phyloP scores from a whole-genome alignment of 441 rosid species.

The Geranium incanum region DNA sequence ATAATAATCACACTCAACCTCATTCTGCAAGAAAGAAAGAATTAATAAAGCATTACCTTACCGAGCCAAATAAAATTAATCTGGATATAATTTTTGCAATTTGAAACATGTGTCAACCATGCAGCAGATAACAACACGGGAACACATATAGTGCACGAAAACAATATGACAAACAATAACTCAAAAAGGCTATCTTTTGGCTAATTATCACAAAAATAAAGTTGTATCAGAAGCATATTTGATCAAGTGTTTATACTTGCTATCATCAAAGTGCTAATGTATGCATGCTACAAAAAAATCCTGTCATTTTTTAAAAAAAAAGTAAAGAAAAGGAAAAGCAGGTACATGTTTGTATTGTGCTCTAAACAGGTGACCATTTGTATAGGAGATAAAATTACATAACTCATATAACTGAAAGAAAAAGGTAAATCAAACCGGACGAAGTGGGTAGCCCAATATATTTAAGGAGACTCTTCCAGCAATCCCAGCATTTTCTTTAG shows the following conservation, averaged over 20 bases:
- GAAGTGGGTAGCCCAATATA: slow-evolving; percentile 87
- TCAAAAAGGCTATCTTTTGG: background rate
- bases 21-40: slow-evolving; percentile 48
- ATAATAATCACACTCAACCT: slow-evolving; percentile 81
- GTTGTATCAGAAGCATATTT: background rate
- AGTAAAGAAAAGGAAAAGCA: background rate
- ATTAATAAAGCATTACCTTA: background rate
- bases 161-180: background rate
- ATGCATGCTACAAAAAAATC: background rate
- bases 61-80: background rate
- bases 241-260: background rate
- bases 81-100: background rate
- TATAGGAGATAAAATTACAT: slow-evolving; percentile 1
- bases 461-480: slow-evolving; percentile 85
- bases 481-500: slow-evolving; percentile 93
- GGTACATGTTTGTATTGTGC: background rate
- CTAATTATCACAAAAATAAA: background rate
- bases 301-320: background rate
- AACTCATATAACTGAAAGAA: slow-evolving; percentile 7
- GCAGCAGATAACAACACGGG: background rate
- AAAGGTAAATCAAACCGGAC: slow-evolving; percentile 49
- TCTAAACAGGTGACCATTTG: background rate
- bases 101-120: background rate
- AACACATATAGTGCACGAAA: background rate
- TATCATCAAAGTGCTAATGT: background rate